Evolutionary conservation across 768 basidiomycete genomes (phyloP).

Genomic region (Tricholoma terreum): DNA sequence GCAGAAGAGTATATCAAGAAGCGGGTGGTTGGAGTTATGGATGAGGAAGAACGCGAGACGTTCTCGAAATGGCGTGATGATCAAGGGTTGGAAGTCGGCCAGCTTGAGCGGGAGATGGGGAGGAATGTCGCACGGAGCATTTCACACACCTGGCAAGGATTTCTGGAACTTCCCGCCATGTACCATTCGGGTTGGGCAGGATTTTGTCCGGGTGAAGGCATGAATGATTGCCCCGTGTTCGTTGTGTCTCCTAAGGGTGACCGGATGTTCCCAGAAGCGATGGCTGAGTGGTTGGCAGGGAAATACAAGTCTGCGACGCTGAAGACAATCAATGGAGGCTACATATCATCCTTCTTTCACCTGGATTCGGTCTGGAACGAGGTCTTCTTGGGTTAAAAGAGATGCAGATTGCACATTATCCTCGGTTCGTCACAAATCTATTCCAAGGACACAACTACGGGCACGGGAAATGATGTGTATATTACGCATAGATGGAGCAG

Average conservation of each 20-base stretch:
- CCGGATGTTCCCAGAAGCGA: conserved; percentile 35
- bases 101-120: conserved; percentile 40
- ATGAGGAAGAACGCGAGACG: conserved; percentile 37
- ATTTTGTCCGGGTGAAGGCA: conserved; percentile 38
- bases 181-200: conserved; percentile 52
- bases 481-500: conserved; percentile 30
- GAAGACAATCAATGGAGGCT: conserved; percentile 45
- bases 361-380: conserved; percentile 45
- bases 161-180: conserved; percentile 38
- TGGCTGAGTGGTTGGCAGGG: conserved; percentile 48
- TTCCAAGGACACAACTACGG: conserved; percentile 19
- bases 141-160: conserved; percentile 49
- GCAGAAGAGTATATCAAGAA: conserved; percentile 41
- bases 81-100: conserved; percentile 38
- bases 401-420: not conserved
- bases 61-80: conserved; percentile 41
- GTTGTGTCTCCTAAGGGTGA: conserved; percentile 44
- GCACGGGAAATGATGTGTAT: conserved; percentile 11
- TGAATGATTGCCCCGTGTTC: conserved; percentile 45
- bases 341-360: conserved; percentile 43
- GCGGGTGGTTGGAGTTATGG: conserved; percentile 32
- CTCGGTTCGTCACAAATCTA: conserved; percentile 6
- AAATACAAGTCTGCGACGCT: conserved; percentile 43
- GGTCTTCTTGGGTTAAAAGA: conserved; percentile 19
- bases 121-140: conserved; percentile 45